These are phyloP conservation scores for Phylloporus sp. DNA, from an alignment of 768 basidiomycete genomes.

Conservation along the genomic window DNA sequence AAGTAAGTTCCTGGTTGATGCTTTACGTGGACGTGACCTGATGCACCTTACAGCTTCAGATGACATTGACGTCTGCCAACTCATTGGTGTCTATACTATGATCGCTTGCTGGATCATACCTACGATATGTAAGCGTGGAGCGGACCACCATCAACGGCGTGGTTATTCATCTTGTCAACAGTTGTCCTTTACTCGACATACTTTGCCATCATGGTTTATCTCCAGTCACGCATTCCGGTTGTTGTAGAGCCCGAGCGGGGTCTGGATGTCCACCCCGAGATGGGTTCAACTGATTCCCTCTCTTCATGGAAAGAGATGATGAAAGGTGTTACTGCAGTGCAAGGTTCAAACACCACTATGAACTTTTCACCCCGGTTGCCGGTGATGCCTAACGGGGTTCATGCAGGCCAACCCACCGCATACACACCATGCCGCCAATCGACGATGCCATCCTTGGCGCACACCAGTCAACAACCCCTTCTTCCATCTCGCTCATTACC, in stretches of 20 bases:
- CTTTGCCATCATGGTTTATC: slow-evolving; percentile 36
- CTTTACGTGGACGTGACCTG: not conserved
- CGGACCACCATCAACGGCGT: not conserved
- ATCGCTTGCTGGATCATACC: slow-evolving; percentile 53
- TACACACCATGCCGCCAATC: slow-evolving; percentile 10
- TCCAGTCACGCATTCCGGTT: slow-evolving; percentile 27
- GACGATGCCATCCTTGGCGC: slow-evolving; percentile 1
- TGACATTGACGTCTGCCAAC: slow-evolving; percentile 41
- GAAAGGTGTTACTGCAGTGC: not conserved
- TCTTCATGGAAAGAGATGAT: slow-evolving; percentile 4
- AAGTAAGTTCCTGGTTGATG: slow-evolving; percentile 28
- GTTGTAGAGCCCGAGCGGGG: slow-evolving; percentile 9
- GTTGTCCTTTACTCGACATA: slow-evolving; percentile 42
- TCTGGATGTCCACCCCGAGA: slow-evolving; percentile 19
- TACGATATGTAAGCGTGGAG: slow-evolving; percentile 38
- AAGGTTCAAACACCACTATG: not conserved
- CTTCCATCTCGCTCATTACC: not conserved
- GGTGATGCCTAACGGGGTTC: slow-evolving; percentile 7
- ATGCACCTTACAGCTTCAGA: slow-evolving; percentile 31
- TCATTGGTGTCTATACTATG: slow-evolving; percentile 45
- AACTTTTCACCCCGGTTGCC: slow-evolving; percentile 1
- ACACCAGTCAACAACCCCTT: not conserved
- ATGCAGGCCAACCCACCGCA: slow-evolving; percentile 4
- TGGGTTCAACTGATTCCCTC: slow-evolving; percentile 5
- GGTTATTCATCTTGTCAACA: slow-evolving; percentile 19